These are phyloP conservation scores for Ogataea henricii DNA, from an alignment of 805 yeast species.

Conservation along the genomic window DNA sequence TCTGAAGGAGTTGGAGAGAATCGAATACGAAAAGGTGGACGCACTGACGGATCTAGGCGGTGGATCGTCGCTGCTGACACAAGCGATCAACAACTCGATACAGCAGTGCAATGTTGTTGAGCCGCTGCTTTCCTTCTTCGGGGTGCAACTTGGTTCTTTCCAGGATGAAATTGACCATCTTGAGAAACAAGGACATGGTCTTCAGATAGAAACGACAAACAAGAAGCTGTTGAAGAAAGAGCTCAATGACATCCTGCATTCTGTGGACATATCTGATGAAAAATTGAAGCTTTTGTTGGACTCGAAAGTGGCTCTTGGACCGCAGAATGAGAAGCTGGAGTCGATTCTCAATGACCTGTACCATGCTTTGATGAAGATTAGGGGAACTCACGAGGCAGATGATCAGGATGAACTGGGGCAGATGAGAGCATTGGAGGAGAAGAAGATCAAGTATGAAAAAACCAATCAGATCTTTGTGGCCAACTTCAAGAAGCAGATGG, in stretches of 20 bases:
- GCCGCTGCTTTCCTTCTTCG: conserved; percentile 54
- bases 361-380: conserved; percentile 65
- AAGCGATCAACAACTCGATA: conserved; percentile 45
- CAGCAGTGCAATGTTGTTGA: conserved; percentile 57
- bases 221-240: conserved; percentile 75
- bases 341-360: conserved; percentile 54
- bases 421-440: conserved; percentile 73
- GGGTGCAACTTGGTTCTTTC: conserved; percentile 63
- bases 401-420: conserved; percentile 51
- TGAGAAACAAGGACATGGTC: conserved; percentile 75
- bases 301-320: conserved; percentile 51
- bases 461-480: conserved; percentile 53
- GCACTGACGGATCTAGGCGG: conserved; percentile 46
- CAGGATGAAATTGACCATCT: conserved; percentile 69
- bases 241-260: conserved; percentile 63
- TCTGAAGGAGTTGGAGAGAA: conserved; percentile 55
- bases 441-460: conserved; percentile 58
- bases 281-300: conserved; percentile 50
- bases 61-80: conserved; percentile 44
- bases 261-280: conserved; percentile 64
- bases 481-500: conserved; percentile 40
- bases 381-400: conserved; percentile 44
- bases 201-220: conserved; percentile 82
- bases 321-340: conserved; percentile 51
- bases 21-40: conserved; percentile 64